Evolutionary conservation across 1,284 basidiomycete species (phyloP).

Genomic region (Chalciporus sp.): DNA sequence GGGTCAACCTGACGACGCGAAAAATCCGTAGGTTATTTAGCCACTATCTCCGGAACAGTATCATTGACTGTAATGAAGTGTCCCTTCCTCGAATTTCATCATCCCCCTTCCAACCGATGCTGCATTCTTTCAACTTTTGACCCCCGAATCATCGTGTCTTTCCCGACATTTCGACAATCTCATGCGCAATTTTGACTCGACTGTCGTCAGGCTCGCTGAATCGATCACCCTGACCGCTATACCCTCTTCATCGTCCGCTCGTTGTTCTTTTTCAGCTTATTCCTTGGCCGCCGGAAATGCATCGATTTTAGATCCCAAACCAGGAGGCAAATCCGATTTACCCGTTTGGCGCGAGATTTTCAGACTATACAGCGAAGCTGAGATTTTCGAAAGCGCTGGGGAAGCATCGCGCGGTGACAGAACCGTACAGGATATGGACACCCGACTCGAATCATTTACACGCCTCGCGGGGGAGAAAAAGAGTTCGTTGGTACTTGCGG

Average conservation of each 20-base stretch:
- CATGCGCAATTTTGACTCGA: conserved; percentile 62
- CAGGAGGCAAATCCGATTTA: conserved; percentile 61
- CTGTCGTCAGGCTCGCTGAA: conserved; percentile 62
- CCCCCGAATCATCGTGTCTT: conserved; percentile 70
- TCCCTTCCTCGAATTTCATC: conserved; percentile 57
- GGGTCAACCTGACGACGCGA: not conserved
- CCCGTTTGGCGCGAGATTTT: conserved; percentile 94
- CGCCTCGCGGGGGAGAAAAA: conserved; percentile 60
- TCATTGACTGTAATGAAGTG: conserved; percentile 13
- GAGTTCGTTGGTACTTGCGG: conserved; percentile 61
- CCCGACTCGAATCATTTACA: conserved; percentile 70
- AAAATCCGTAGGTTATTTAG: conserved; percentile 11
- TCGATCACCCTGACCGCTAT: conserved; percentile 63
- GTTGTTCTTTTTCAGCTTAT: conserved; percentile 46
- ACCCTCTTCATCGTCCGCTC: conserved; percentile 51
- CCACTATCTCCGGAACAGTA: not conserved
- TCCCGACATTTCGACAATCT: conserved; percentile 66
- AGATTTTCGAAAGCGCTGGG: conserved; percentile 83
- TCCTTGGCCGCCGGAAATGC: conserved; percentile 47
- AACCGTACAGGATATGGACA: conserved; percentile 73
- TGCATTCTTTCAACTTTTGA: conserved; percentile 82
- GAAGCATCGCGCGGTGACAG: conserved; percentile 80
- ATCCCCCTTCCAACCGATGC: conserved; percentile 84
- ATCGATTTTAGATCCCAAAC: conserved; percentile 33
- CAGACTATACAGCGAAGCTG: conserved; percentile 82